phyloP scores from a whole-genome alignment of 1,284 basidiomycete species.

The Fomitopsis schrenkii region DNA sequence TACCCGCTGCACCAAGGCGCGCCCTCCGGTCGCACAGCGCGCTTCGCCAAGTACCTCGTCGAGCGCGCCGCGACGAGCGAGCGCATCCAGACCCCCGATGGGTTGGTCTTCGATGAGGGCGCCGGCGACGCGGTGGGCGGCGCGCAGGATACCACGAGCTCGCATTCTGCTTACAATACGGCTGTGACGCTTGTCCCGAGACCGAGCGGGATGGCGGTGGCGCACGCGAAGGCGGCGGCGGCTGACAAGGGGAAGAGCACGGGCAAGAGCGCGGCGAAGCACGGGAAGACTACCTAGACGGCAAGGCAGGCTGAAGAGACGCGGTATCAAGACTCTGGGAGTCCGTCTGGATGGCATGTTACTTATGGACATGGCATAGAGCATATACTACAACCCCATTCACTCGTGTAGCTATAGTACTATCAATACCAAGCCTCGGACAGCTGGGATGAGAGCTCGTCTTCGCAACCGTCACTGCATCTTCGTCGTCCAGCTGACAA shows the following conservation, averaged over 20 bases:
- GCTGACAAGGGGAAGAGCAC: background rate
- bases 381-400: constrained; percentile 2
- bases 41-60: constrained; percentile 10
- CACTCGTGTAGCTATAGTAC: constrained; percentile 5
- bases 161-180: constrained; percentile 1
- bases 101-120: background rate
- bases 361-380: background rate
- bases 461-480: background rate
- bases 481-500: too few relatives aligned
- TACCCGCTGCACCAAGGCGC: background rate
- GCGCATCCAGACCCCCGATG: background rate
- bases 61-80: constrained; percentile 5
- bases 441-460: background rate
- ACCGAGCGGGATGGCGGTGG: background rate
- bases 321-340: background rate
- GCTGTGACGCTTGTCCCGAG: constrained; percentile 6
- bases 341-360: background rate
- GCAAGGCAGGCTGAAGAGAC: background rate
- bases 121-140: background rate
- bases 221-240: background rate
- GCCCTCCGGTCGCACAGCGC: background rate
- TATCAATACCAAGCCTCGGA: background rate
- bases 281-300: constrained; percentile 2
- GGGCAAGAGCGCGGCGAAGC: background rate
- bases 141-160: background rate